These are phyloP conservation scores for Tilletiopsis washingtonensis DNA, from an alignment of 1,284 basidiomycete species.

Conservation along the genomic window DNA sequence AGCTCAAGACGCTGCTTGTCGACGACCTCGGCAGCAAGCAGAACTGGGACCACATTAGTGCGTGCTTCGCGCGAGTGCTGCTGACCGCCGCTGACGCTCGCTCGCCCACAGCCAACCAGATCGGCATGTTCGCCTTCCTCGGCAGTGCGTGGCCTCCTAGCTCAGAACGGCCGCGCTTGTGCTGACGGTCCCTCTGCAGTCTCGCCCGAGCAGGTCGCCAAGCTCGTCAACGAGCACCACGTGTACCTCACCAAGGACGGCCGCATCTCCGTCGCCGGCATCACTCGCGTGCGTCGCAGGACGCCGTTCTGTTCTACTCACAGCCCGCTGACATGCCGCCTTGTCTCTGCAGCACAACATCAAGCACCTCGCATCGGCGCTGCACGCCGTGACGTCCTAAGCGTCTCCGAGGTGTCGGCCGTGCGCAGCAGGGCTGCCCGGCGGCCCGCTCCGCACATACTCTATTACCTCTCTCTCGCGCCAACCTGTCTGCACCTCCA, in stretches of 20 bases:
- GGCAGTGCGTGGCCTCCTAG: slow-evolving; percentile 11
- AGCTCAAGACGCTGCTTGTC: slow-evolving; percentile 42
- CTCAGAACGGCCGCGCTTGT: neutral
- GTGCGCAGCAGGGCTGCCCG: too few species aligned
- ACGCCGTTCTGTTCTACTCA: neutral
- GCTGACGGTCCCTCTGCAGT: slow-evolving; percentile 12
- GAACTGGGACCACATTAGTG: slow-evolving; percentile 48
- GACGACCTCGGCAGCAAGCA: slow-evolving; percentile 45
- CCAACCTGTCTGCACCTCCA: too few species aligned
- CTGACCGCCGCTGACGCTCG: neutral
- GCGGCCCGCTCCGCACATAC: too few species aligned
- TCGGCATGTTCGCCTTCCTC: slow-evolving; percentile 47
- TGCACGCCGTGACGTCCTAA: slow-evolving; percentile 41
- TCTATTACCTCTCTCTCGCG: too few species aligned
- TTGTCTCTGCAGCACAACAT: slow-evolving; percentile 28
- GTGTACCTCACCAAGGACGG: slow-evolving; percentile 48
- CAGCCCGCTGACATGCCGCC: neutral
- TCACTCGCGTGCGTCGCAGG: slow-evolving; percentile 21
- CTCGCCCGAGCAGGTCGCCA: slow-evolving; percentile 46
- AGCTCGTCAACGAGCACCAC: slow-evolving; percentile 46
- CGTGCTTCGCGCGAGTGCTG: neutral
- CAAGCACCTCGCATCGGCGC: slow-evolving; percentile 41
- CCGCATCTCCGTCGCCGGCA: slow-evolving; percentile 47
- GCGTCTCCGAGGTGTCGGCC: too few species aligned
- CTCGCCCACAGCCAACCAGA: slow-evolving; percentile 37